Evolutionary conservation across 345 rosid species (phyloP), one percentile per base, ranked within the genome.

Genomic region (Rubroshorea leprosula): DNA sequence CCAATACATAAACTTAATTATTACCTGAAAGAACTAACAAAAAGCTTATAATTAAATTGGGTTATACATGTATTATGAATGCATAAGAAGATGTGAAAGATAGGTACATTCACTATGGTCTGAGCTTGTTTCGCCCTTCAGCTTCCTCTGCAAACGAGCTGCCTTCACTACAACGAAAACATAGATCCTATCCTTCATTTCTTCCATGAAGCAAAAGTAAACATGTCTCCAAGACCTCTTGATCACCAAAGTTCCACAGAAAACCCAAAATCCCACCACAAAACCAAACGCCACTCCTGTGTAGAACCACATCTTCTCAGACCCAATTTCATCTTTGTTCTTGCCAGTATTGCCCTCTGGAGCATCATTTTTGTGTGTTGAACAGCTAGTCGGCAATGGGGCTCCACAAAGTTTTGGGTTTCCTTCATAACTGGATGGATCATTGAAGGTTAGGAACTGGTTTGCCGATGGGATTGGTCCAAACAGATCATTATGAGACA

Each of bases 401-500:
- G 61, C 65, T 25, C 83, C 82, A 39, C 82, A 78, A 2, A 78
- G 72, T n/a, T 58, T 68, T 10, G 56, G 74, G 52, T 78, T 78
- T 27, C 75, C 83, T 1, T 57, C 62, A 56, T 62, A 74, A 60
- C 69, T 61, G 39, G 77, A 69, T 2, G 73, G 69, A 52, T 78
- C 75, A 6, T 72, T 26, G 25, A 49, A 49, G 26, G 52, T 49
- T 22, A 18, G 26, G 54, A 78, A 78, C 39, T 66, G 69, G 5
- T 43, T 68, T 16, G 58, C 68, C 16, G 50, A 31, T 0, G n/a
- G n/a, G n/a, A n/a, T n/a, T n/a, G n/a, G n/a, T n/a, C n/a, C n/a
- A n/a, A n/a, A n/a, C n/a, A n/a, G 83, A 21, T 68, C 63, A 67
- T 76, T 82, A 63, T 13, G 69, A 0, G 83, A 82, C 58, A 79